Base-by-base conservation (phyloP, 176 grass and related monocot genomes). In the Pontederia paniculata region DNA sequence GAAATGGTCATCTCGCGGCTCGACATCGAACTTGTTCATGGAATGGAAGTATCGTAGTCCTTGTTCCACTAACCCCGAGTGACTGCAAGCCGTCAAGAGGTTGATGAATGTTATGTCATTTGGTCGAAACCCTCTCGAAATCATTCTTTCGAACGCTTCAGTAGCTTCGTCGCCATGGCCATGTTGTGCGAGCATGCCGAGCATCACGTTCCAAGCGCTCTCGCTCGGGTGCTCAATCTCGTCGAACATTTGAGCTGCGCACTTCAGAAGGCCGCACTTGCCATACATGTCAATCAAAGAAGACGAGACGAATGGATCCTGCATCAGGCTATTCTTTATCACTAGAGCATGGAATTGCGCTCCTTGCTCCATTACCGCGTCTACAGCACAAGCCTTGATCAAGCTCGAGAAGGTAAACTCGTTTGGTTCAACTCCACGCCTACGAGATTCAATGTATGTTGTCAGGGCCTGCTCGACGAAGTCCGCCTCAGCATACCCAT, bases 371-470 rank as follows among this genome's bases (percentile, higher is more conserved):
- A 83, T 78, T 23, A 73, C 57, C 22, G 79, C 79, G 37, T 88
- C 75, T 54, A 54, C 55, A 12, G 84, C 79, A 60, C 79, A 88
- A 12, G 73, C 85, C n/a, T n/a, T n/a, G n/a, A n/a, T n/a, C n/a
- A n/a, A n/a, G n/a, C n/a, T n/a, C n/a, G n/a, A n/a, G n/a, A 79
- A 79, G 60, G 84, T 83, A 73, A 88, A 88, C 21, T 79, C 84
- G 6, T 88, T 88, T 45, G 84, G 68, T 16, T 73, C 53, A 10
- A 78, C n/a, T 57, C 63, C 63, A 46, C 17, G 68, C 20, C 79
- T 82, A 54, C 12, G 15, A 21, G 65, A 52, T 21, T 88, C 67
- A 55, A 37, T 43, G 56, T 78, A 88, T 12, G 56, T 65, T 69
- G 12, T 49, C 63, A 79, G 63, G 51, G 75, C 75, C 60, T 82